Evolutionary conservation across 2,329 filamentous ascomycete species (phyloP).

Genomic region (Phialemoniopsis sp.): DNA sequence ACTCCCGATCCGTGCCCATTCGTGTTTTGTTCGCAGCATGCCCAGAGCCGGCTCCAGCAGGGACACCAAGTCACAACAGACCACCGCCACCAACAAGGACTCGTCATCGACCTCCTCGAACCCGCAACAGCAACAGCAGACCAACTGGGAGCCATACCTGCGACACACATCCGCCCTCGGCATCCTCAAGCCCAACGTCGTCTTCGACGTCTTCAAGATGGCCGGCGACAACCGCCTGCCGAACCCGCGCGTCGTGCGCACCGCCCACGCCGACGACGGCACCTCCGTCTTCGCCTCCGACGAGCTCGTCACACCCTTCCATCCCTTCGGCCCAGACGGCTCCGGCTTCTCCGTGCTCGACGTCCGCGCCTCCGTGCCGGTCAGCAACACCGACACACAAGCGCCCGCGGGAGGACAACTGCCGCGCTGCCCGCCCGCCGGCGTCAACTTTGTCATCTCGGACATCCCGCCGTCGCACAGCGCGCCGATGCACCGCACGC

Average conservation of each 20-base stretch:
- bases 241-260: constrained; percentile 9
- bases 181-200: constrained; percentile 17
- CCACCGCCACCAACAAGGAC: no score
- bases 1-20: no score
- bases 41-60: no score
- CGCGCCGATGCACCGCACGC: constrained; percentile 35
- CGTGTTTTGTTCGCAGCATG: no score
- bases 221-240: neutral
- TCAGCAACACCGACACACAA: constrained; percentile 17
- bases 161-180: constrained; percentile 18
- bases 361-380: constrained; percentile 20
- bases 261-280: constrained; percentile 19
- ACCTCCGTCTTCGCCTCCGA: constrained; percentile 25
- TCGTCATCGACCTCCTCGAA: no score
- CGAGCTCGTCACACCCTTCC: constrained; percentile 14
- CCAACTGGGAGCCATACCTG: constrained; percentile 17
- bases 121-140: neutral
- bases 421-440: constrained; percentile 27
- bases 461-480: constrained; percentile 21
- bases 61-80: no score
- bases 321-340: constrained; percentile 23
- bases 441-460: constrained; percentile 26
- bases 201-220: constrained; percentile 14
- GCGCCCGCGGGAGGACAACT: constrained; percentile 6
- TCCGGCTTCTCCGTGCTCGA: constrained; percentile 25